Percentiles rank a stretch among this genome's conserved stretches.
Conservation (phyloP, 1,284 basidiomycete species). For the Afroboletus lepidellus region DNA sequence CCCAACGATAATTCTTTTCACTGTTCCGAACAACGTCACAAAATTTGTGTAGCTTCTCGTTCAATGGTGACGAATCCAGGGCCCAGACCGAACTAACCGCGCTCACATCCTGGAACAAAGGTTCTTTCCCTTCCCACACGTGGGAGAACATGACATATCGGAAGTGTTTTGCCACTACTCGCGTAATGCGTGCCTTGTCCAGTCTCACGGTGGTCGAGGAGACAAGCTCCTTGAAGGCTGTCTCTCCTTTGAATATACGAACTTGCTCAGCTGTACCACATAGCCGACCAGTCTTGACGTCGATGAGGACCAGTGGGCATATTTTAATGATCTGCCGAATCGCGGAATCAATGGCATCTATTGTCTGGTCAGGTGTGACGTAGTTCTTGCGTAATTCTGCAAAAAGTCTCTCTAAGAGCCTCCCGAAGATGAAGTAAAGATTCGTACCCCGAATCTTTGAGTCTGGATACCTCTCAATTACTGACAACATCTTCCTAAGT, state of each 20-base stretch:
- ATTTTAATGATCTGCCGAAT: slow-evolving; percentile 4
- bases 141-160: no score
- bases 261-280: slow-evolving; percentile 2
- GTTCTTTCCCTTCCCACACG: no score
- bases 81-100: slow-evolving; percentile 10
- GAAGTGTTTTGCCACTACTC: not conserved
- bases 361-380: not conserved
- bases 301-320: not conserved
- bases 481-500: not conserved
- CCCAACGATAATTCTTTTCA: not conserved
- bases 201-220: slow-evolving; percentile 6
- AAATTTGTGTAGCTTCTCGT: not conserved
- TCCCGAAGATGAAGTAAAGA: not conserved
- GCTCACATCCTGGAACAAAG: not conserved
- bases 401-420: not conserved
- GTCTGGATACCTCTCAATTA: not conserved
- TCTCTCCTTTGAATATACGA: slow-evolving; percentile 7
- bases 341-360: not conserved
- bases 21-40: not conserved
- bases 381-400: not conserved
- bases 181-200: slow-evolving; percentile 7
- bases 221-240: slow-evolving; percentile 7
- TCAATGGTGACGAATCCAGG: slow-evolving; percentile 6
- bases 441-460: not conserved
- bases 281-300: slow-evolving; percentile 9